phyloP scores from a whole-genome alignment of 495 filamentous ascomycete genomes.

The Xylaria grammica region DNA sequence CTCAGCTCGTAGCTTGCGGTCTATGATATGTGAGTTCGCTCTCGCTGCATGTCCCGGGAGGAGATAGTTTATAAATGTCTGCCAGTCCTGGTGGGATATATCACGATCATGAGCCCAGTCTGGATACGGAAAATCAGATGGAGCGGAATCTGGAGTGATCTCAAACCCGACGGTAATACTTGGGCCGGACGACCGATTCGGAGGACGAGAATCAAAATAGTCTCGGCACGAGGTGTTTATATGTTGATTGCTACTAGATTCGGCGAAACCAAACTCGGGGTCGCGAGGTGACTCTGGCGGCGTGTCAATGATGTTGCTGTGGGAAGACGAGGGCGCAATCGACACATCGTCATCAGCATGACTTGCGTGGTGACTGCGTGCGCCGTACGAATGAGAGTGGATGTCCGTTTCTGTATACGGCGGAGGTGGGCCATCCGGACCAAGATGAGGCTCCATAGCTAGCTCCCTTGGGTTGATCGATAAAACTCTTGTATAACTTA shows the following conservation, averaged over 20 bases:
- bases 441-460: constrained; percentile 34
- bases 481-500: too few species aligned
- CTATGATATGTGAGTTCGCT: constrained; percentile 40
- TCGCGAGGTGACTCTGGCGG: constrained; percentile 50
- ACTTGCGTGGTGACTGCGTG: constrained; percentile 23
- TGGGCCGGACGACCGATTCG: constrained; percentile 18
- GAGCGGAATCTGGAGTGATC: constrained; percentile 29
- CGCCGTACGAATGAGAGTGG: constrained; percentile 41
- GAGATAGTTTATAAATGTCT: constrained; percentile 55
- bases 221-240: constrained; percentile 36
- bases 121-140: constrained; percentile 43
- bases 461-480: too few species aligned
- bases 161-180: constrained; percentile 31
- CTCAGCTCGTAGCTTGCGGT: constrained; percentile 44
- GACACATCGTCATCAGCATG: constrained; percentile 31
- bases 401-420: constrained; percentile 58
- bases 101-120: constrained; percentile 38
- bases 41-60: constrained; percentile 38
- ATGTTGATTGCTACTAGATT: constrained; percentile 29
- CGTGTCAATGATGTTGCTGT: constrained; percentile 50
- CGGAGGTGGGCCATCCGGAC: constrained; percentile 43
- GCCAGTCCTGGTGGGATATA: constrained; percentile 52
- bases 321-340: constrained; percentile 40
- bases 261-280: constrained; percentile 36
- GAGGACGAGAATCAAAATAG: constrained; percentile 49